A percentile compares a stretch with the other conserved stretches of the same genome.
phyloP scores from a whole-genome alignment of 2,329 filamentous ascomycete genomes.

The Trichoderma afroharzianum region DNA sequence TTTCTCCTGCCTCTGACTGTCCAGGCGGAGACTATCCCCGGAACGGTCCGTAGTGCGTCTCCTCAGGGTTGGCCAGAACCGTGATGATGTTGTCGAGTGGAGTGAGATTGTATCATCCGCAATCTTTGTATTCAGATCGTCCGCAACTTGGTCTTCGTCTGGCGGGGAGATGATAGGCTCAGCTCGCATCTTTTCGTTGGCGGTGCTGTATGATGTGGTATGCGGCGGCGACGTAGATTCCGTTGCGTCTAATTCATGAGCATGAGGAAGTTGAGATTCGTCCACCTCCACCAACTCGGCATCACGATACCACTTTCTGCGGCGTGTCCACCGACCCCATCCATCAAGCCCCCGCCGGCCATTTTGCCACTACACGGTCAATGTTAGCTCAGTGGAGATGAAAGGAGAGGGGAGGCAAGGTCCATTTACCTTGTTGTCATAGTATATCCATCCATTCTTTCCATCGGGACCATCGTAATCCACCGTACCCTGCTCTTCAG shows the following conservation, averaged over 20 bases:
- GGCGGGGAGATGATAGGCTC: conserved; percentile 22
- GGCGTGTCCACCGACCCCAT: conserved; percentile 90
- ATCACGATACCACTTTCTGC: conserved; percentile 94
- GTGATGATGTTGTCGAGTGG: conserved; percentile 47
- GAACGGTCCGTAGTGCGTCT: conserved; percentile 40
- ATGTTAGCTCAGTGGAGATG: background rate
- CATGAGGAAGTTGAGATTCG: conserved; percentile 30
- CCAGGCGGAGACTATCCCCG: conserved; percentile 13
- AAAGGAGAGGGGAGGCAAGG: background rate
- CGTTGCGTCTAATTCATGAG: conserved; percentile 37
- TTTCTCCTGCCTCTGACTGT: conserved; percentile 14
- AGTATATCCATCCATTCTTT: conserved; percentile 88
- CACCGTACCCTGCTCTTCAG: conserved; percentile 43
- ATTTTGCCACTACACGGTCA: conserved; percentile 69
- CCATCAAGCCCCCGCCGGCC: conserved; percentile 81
- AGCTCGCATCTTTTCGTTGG: conserved; percentile 36
- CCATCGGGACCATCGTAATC: conserved; percentile 59
- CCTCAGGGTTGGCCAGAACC: conserved; percentile 40
- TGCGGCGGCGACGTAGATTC: conserved; percentile 24
- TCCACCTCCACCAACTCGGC: conserved; percentile 84
- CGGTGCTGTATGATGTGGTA: conserved; percentile 34
- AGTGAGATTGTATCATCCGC: conserved; percentile 44
- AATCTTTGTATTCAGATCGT: conserved; percentile 29
- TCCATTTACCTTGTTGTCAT: conserved; percentile 80
- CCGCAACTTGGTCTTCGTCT: conserved; percentile 28